Evolutionary conservation across 129 eudicot species (phyloP), one percentile per base, ranked within the genome.

Genomic region (Artemisia tridentata): DNA sequence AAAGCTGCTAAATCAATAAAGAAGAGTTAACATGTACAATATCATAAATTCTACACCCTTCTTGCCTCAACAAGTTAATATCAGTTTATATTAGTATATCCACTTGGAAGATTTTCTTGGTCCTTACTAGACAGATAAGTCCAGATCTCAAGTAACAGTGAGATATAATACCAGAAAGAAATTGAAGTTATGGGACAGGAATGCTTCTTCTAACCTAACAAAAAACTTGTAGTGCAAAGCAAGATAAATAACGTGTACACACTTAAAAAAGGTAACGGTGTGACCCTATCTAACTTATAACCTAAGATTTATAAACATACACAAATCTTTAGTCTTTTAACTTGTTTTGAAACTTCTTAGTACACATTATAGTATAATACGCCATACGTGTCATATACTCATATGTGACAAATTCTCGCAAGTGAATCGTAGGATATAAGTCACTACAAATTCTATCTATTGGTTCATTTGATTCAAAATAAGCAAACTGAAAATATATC

Each of bases 1-100:
- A 88, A 80, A 71, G 65, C 78, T 59, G 63, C 45, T 53, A 53
- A 63, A 74, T 78, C 67, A 81, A 53, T 38, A 63, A 50, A 23
- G 25, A 60, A 20, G 4, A 63, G 45, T 53, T 31, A 20, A 65
- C n/a, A 63, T 46, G 52, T 50, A 18, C 43, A 6, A 53, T 53
- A 20, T 4, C 4, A 29, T 25, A 25, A 6, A 31, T 31, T 31
- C 1, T 0, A 31, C 41, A 31, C 41, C 41, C 7, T 31, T 31
- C 41, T 31, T 7, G 41, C 41, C 7, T 1, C 5, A 29, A 29
- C 38, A 29, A 29, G 5, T 29, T 29, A 3, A 29, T 29, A 29
- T 29, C 8, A 34, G 8, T 4, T 34, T 34, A 34, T 34, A 34
- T 34, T 7, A 34, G 8, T 34, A 8, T 34, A 34, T 34, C 1